A percentile compares a stretch with the other conserved stretches of the same genome.
Conservation (phyloP, 1,139 yeast genomes). For the Schizosaccharomyces versatilis region DNA sequence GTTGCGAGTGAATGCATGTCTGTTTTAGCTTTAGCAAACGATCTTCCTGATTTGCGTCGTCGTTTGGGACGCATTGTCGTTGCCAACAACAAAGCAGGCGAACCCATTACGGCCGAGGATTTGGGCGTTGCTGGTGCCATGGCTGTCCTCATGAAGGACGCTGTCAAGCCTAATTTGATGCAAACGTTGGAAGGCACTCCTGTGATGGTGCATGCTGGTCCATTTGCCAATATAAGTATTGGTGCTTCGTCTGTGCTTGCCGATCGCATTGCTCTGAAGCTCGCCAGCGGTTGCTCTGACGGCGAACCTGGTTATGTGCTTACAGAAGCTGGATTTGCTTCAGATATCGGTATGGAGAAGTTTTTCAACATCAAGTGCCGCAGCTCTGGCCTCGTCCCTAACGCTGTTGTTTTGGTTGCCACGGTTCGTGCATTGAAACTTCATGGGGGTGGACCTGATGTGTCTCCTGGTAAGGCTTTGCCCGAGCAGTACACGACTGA, state of each 20-base stretch:
- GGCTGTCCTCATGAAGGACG: constrained; percentile 86
- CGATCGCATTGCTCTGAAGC: constrained; percentile 82
- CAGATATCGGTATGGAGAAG: constrained; percentile 98
- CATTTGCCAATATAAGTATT: constrained; percentile 90
- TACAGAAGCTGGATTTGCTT: constrained; percentile 95
- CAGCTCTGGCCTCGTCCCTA: constrained; percentile 75
- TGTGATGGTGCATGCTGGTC: constrained; percentile 94
- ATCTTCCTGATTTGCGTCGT: constrained; percentile 67
- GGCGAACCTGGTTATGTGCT: constrained; percentile 75
- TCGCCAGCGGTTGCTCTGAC: constrained; percentile 51
- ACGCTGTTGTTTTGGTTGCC: constrained; percentile 84
- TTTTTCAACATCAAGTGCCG: constrained; percentile 92
- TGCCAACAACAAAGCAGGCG: constrained; percentile 63
- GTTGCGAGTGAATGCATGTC: constrained; percentile 98
- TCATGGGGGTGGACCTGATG: constrained; percentile 97
- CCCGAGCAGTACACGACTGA: constrained; percentile 73
- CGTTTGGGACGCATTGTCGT: constrained; percentile 82
- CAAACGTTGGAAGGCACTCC: constrained; percentile 97
- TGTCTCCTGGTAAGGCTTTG: constrained; percentile 80
- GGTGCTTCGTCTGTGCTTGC: constrained; percentile 48
- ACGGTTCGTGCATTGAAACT: constrained; percentile 92
- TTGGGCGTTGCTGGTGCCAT: constrained; percentile 94
- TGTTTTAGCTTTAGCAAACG: constrained; percentile 68
- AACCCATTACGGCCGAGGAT: constrained; percentile 86
- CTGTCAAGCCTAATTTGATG: constrained; percentile 92